Evolutionary conservation across 2,329 filamentous ascomycete species (phyloP).

Genomic region (Paraphaeosphaeria minitans): DNA sequence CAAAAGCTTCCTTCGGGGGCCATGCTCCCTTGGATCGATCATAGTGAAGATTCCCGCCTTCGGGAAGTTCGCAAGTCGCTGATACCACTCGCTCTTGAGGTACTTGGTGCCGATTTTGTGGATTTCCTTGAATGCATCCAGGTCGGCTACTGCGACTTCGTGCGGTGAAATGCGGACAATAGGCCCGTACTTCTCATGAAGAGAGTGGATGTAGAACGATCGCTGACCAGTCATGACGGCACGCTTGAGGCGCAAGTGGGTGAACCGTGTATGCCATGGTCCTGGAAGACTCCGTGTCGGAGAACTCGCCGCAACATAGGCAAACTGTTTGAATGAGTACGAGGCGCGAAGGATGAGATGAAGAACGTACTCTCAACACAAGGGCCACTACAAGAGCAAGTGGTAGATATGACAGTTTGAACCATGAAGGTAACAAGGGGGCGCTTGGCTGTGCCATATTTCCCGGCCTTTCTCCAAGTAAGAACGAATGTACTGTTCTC

Average conservation of each 20-base stretch:
- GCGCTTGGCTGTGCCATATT: constrained; percentile 1
- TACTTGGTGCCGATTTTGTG: constrained; percentile 49
- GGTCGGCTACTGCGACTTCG: constrained; percentile 29
- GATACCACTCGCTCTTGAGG: constrained; percentile 50
- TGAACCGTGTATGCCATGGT: constrained; percentile 37
- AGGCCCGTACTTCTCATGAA: constrained; percentile 41
- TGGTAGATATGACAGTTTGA: background rate
- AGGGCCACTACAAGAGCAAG: background rate
- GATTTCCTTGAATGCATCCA: constrained; percentile 29
- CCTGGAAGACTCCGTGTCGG: constrained; percentile 32
- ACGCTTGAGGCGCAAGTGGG: constrained; percentile 40
- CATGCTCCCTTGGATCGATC: constrained; percentile 44
- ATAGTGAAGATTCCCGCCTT: constrained; percentile 46
- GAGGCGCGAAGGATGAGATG: background rate
- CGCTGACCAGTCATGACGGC: constrained; percentile 45
- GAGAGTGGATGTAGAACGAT: constrained; percentile 46
- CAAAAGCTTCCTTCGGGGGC: constrained; percentile 43
- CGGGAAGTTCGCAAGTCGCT: constrained; percentile 26
- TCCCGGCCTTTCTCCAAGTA: too few relatives aligned
- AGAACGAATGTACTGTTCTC: background rate
- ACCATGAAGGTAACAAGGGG: constrained; percentile 5
- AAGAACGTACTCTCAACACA: background rate
- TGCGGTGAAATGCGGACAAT: constrained; percentile 33
- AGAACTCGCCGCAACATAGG: constrained; percentile 20
- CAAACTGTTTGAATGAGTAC: constrained; percentile 12